Evolutionary conservation across 1,284 basidiomycete genomes (phyloP), one percentile per base, ranked within the genome.

Genomic region (Irpex rosettiformis): DNA sequence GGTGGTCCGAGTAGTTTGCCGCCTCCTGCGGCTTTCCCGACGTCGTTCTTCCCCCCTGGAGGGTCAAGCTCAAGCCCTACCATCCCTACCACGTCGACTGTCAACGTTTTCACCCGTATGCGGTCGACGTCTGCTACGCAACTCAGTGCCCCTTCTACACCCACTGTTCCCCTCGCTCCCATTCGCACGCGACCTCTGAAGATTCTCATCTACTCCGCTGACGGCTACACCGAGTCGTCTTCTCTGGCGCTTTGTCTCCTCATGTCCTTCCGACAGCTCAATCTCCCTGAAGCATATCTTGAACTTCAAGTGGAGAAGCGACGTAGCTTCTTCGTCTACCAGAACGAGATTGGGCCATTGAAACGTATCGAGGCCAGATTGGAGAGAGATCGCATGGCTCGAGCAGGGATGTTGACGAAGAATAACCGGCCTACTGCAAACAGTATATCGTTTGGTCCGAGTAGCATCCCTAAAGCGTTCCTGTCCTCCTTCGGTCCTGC

Each of bases 261-360:
- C 63, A 98, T 99, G 96, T 86, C 88, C 40, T 77, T 89, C 52
- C 85, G 81, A 73, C 71, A 79, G 64, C 68, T 88, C 72, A 72
- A 79, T 51, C 81, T 98, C 10, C 91, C 95, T 3, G 93, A 96
- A 69, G 96, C 95, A 16, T 98, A 96, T 75, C 77, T 96, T 51
- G 86, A 91, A 69, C 80, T 96, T 64, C 94, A 89, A 73, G 81
- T 81, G 52, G 68, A 67, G 77, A 81, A 90, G 80, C 76, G 84
- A 76, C 69, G 85, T 62, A 90, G 79, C 70, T 99, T 99, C 78
- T 98, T 97, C 67, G 92, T 98, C 54, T 98, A 97, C 72, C 86
- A 88, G 52, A 78, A 78, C 43, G 96, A 98, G 72, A 74, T 96
- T 55, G 80, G 81, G 0, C 70, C 96, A n/a, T 76, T 98, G 63